These are phyloP conservation scores for Fusarium sp. DNA, from an alignment of 2,329 filamentous ascomycete genomes.

Conservation along the genomic window DNA sequence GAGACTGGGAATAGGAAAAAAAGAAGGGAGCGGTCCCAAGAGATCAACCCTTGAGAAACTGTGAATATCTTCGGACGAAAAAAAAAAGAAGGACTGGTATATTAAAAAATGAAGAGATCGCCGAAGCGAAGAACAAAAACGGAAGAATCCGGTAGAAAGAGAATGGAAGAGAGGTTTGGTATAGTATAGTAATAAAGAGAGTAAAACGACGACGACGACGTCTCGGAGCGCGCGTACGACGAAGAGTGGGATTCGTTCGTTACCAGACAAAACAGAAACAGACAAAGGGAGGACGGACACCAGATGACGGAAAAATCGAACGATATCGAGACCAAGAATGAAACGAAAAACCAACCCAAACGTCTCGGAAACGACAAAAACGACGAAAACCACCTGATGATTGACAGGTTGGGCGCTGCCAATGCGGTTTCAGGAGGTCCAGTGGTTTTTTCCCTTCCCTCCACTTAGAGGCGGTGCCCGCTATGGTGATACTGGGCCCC, in stretches of 20 bases:
- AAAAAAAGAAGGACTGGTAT: conserved; percentile 18
- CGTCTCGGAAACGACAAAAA: conserved; percentile 48
- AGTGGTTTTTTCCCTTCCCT: conserved; percentile 30
- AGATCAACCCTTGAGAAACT: conserved; percentile 32
- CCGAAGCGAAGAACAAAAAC: conserved; percentile 33
- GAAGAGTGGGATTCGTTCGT: conserved; percentile 2
- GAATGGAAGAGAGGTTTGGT: conserved; percentile 18
- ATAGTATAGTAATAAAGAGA: conserved; percentile 35
- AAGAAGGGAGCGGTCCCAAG: conserved; percentile 25
- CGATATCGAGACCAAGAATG: conserved; percentile 38
- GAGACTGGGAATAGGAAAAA: conserved; percentile 44
- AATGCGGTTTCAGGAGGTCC: conserved; percentile 48
- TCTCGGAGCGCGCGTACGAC: neutral
- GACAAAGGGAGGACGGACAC: neutral
- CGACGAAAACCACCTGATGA: conserved; percentile 48
- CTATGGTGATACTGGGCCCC: conserved; percentile 8
- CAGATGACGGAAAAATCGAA: conserved; percentile 32
- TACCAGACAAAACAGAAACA: conserved; percentile 12
- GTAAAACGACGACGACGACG: conserved; percentile 7
- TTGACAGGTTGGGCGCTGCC: conserved; percentile 41
- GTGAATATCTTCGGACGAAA: conserved; percentile 25
- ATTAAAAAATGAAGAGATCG: conserved; percentile 6
- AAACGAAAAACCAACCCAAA: conserved; percentile 43
- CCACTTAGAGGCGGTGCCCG: conserved; percentile 27
- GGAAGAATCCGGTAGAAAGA: conserved; percentile 21